Evolutionary conservation across 352 stramenopile genomes (phyloP).

Genomic region (Achlya hypogyna): DNA sequence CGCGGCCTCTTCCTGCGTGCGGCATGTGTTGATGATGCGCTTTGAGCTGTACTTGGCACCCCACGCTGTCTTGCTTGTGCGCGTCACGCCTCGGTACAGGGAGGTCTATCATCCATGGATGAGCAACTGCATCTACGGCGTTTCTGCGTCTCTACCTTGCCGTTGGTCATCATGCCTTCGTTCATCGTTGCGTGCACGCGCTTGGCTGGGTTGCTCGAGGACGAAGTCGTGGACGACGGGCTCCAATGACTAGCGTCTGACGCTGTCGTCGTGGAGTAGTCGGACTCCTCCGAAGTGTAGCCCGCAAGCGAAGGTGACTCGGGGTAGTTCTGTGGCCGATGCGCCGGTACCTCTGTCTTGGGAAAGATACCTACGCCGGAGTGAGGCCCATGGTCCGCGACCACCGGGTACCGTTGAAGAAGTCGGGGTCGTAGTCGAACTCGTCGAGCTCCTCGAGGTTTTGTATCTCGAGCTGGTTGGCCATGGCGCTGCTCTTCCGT

Average conservation of each 20-base stretch:
- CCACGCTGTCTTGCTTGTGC: conserved; percentile 82
- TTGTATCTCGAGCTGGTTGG: neutral
- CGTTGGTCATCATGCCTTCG: conserved; percentile 68
- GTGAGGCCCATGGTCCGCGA: neutral
- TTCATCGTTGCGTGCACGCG: conserved; percentile 46
- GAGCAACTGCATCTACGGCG: neutral
- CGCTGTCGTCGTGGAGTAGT: conserved; percentile 68
- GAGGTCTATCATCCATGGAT: conserved; percentile 43
- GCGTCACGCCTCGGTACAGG: conserved; percentile 77
- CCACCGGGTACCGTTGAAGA: conserved; percentile 12
- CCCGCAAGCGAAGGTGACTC: conserved; percentile 15
- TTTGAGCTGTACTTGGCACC: conserved; percentile 84
- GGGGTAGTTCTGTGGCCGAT: neutral
- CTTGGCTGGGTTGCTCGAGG: conserved; percentile 34
- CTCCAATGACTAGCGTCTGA: conserved; percentile 14
- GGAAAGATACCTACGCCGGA: conserved; percentile 14
- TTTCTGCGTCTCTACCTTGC: conserved; percentile 34
- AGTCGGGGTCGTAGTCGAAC: conserved; percentile 21
- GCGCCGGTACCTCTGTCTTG: neutral
- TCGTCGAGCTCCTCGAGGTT: conserved; percentile 12
- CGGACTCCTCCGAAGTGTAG: conserved; percentile 79
- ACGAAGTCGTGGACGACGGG: neutral
- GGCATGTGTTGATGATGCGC: conserved; percentile 82
- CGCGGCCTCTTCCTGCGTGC: conserved; percentile 76
- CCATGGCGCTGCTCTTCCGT: conserved; percentile 2